phyloP scores from a whole-genome alignment of 805 yeast species.

The Saccharomycopsis selenospora region DNA sequence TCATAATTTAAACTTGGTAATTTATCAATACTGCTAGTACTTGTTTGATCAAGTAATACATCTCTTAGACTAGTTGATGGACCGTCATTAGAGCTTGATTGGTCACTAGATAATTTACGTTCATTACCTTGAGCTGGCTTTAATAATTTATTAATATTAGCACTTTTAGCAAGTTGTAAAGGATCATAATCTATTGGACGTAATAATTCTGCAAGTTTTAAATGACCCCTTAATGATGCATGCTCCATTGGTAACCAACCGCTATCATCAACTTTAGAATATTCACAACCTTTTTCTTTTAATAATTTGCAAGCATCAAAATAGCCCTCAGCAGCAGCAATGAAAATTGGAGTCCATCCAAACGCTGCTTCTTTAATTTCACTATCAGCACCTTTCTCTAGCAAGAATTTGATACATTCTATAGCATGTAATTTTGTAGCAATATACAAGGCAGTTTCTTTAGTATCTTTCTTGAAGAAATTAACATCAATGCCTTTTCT shows the following conservation, averaged over 20 bases:
- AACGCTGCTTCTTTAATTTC: conserved; percentile 72
- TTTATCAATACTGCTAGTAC: conserved; percentile 23
- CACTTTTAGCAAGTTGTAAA: conserved; percentile 17
- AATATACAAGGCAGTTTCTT: conserved; percentile 78
- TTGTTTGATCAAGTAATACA: conserved; percentile 1
- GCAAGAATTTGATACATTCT: conserved; percentile 46
- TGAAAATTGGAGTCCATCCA: conserved; percentile 93
- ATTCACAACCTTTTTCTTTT: conserved; percentile 45
- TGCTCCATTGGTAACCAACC: conserved; percentile 99
- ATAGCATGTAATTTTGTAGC: conserved; percentile 60
- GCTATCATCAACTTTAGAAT: conserved; percentile 59
- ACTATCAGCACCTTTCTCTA: conserved; percentile 57
- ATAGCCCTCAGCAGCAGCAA: conserved; percentile 83
- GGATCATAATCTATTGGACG: conserved; percentile 41
- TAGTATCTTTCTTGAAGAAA: conserved; percentile 49
- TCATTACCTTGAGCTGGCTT: background rate
- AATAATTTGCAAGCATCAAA: conserved; percentile 48
- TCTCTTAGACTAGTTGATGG: background rate
- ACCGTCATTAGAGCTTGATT: background rate
- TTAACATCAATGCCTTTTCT: conserved; percentile 58
- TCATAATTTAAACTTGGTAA: conserved; percentile 16
- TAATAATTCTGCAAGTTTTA: conserved; percentile 57
- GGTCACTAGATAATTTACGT: background rate
- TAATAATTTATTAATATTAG: conserved; percentile 16
- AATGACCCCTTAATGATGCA: conserved; percentile 84